Percentiles rank a stretch among this genome's conserved stretches.
Conservation (phyloP, 192 early-diverging fungal species). For the Umbelopsis sp. region DNA sequence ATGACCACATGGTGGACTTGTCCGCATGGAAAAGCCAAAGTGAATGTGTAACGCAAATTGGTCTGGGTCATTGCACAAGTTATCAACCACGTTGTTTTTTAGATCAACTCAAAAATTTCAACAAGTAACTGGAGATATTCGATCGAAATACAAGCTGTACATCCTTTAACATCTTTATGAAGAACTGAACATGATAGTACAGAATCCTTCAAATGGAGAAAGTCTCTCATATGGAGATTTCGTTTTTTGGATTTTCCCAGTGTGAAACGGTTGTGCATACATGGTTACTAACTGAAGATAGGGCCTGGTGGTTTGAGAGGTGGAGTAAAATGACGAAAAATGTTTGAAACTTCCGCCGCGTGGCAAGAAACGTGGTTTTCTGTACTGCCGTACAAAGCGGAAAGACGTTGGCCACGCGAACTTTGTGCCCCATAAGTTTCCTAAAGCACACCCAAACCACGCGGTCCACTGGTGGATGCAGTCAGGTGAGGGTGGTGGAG, state of each 20-base stretch:
- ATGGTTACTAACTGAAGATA: background rate
- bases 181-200: too few relatives aligned
- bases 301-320: background rate
- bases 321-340: background rate
- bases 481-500: background rate
- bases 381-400: background rate
- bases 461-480: background rate
- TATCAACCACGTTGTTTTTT: background rate
- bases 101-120: too few relatives aligned
- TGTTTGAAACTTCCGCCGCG: constrained; percentile 7
- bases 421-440: background rate
- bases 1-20: background rate
- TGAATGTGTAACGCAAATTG: background rate
- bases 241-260: background rate
- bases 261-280: background rate
- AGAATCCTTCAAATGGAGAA: background rate
- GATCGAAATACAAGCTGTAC: too few relatives aligned
- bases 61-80: background rate
- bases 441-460: background rate
- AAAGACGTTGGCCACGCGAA: background rate
- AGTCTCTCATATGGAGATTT: background rate
- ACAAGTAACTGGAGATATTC: too few relatives aligned
- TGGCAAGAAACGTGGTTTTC: constrained; percentile 13
- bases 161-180: too few relatives aligned
- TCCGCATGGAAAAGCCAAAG: constrained; percentile 4